Evolutionary conservation across 768 basidiomycete species (phyloP).

Genomic region (Rhodosporidiobolus sp.): DNA sequence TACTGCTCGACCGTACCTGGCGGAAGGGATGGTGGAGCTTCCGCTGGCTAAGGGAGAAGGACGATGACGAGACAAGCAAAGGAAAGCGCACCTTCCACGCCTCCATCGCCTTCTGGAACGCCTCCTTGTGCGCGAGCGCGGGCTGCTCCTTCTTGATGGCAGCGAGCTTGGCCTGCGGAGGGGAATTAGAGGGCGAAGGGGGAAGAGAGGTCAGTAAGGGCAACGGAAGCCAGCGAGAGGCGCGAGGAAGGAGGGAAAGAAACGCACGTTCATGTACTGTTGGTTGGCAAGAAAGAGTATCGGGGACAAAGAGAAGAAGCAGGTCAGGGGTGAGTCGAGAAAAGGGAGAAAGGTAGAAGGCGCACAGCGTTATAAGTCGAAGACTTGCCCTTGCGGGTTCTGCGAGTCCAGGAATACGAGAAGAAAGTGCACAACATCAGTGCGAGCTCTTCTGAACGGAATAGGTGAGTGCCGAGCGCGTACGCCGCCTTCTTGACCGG

Average conservation of each 20-base stretch:
- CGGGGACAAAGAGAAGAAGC: neutral
- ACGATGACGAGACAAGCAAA: neutral
- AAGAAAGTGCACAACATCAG: neutral
- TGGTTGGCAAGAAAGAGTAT: neutral
- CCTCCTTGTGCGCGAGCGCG: conserved; percentile 18
- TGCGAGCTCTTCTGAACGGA: too few relatives aligned
- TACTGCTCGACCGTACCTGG: too few relatives aligned
- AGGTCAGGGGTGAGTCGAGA: too few relatives aligned
- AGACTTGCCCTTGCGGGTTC: conserved; percentile 27
- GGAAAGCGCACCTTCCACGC: conserved; percentile 26
- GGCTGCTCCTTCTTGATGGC: conserved; percentile 30
- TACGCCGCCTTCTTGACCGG: conserved; percentile 5
- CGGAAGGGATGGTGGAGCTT: too few relatives aligned
- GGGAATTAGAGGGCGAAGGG: too few relatives aligned
- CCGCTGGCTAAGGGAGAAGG: neutral
- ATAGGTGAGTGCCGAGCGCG: neutral
- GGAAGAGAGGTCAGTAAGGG: neutral
- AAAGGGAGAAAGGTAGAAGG: neutral
- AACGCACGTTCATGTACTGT: conserved; percentile 33
- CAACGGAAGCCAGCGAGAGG: neutral
- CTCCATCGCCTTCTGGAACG: conserved; percentile 24
- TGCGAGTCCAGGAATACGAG: too few relatives aligned
- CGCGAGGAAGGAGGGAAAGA: too few relatives aligned
- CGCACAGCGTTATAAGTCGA: conserved; percentile 29
- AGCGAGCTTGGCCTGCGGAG: conserved; percentile 11